Evolutionary conservation across 257 asterid genomes (phyloP).

Genomic region (Ophiorrhiza pumila): DNA sequence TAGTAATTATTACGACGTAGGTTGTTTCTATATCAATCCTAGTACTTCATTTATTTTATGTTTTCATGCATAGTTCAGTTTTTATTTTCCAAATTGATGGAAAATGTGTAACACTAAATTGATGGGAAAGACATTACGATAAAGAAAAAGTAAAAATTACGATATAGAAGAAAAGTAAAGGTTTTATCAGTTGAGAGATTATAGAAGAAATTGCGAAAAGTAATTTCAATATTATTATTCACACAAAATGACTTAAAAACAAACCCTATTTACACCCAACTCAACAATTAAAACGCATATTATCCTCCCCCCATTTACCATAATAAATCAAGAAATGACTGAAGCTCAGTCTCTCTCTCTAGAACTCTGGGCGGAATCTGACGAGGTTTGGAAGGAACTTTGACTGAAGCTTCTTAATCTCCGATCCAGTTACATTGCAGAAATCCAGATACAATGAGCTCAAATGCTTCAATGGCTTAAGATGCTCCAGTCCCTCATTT

Average conservation of each 20-base stretch:
- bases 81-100: too few relatives aligned
- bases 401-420: constrained; percentile 66
- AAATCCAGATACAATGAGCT: constrained; percentile 71
- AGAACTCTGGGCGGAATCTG: constrained; percentile 63
- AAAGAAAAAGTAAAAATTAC: too few relatives aligned
- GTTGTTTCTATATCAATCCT: background rate
- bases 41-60: background rate
- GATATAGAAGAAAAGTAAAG: background rate
- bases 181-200: too few relatives aligned
- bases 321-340: too few relatives aligned
- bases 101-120: too few relatives aligned
- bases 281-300: too few relatives aligned
- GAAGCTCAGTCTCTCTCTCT: background rate
- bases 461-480: constrained; percentile 66
- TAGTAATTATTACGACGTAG: constrained; percentile 2
- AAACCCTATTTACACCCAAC: background rate
- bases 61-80: too few relatives aligned
- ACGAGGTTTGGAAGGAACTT: constrained; percentile 71
- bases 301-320: too few relatives aligned
- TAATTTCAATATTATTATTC: background rate
- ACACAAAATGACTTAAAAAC: background rate
- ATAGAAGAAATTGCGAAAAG: background rate
- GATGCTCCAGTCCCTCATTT: constrained; percentile 62
- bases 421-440: constrained; percentile 74
- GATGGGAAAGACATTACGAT: too few relatives aligned